These are phyloP conservation scores for Pseudophaeomoniella oleicola DNA, from an alignment of 2,329 filamentous ascomycete species.

Conservation along the genomic window DNA sequence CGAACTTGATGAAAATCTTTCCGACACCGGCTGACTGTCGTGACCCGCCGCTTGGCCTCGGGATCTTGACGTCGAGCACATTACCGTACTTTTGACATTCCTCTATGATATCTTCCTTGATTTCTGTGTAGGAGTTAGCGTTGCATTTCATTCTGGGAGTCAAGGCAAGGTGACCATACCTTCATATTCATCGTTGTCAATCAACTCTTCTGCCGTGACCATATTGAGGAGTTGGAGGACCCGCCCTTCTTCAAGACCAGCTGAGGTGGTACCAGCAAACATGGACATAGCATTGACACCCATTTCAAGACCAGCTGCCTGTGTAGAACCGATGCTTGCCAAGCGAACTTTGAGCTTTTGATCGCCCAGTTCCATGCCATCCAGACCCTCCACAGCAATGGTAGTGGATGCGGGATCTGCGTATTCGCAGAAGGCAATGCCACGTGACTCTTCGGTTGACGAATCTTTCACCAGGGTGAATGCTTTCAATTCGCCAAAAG, in stretches of 20 bases:
- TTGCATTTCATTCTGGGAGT: conserved; percentile 2
- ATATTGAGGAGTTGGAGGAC: conserved; percentile 94
- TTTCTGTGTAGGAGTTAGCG: conserved; percentile 51
- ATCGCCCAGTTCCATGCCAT: conserved; percentile 86
- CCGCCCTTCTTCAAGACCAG: conserved; percentile 62
- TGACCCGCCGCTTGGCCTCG: conserved; percentile 68
- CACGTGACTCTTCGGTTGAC: conserved; percentile 72
- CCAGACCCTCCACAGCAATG: conserved; percentile 77
- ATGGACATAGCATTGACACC: conserved; percentile 96
- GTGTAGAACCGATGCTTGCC: conserved; percentile 87
- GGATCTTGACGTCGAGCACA: conserved; percentile 81
- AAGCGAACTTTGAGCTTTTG: conserved; percentile 71
- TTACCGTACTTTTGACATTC: conserved; percentile 86
- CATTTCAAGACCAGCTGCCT: conserved; percentile 83
- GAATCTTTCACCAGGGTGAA: conserved; percentile 82
- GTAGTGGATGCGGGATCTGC: conserved; percentile 59
- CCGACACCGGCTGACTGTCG: conserved; percentile 80
- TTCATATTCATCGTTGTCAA: conserved; percentile 90
- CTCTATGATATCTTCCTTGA: conserved; percentile 82
- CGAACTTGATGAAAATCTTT: conserved; percentile 96
- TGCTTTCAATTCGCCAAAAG: conserved; percentile 85
- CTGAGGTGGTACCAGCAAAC: conserved; percentile 77
- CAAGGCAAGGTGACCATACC: conserved; percentile 37
- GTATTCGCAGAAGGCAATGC: conserved; percentile 95
- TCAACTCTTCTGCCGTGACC: conserved; percentile 89